Percentiles rank a stretch among this genome's conserved stretches.
phyloP scores from a whole-genome alignment of 2,329 filamentous ascomycete genomes.

The Ustulina deusta region DNA sequence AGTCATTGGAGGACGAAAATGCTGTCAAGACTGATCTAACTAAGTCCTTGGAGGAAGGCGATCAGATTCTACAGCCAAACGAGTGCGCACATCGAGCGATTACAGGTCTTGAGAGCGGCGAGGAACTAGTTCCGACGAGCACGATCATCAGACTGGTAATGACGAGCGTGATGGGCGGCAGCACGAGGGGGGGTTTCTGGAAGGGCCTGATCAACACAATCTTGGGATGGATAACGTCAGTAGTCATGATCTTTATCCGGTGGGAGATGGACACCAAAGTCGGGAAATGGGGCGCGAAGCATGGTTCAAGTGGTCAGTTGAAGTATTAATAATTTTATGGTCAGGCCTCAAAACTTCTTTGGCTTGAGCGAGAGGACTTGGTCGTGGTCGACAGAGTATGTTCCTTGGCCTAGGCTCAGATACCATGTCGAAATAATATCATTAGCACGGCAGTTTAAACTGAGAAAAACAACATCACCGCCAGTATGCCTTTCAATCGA shows the following conservation, averaged over 20 bases:
- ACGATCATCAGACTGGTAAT: slow-evolving; percentile 70
- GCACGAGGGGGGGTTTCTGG: slow-evolving; percentile 49
- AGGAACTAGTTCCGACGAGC: slow-evolving; percentile 73
- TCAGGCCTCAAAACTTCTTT: too few relatives aligned
- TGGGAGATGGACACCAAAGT: slow-evolving; percentile 56
- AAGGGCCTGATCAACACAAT: slow-evolving; percentile 51
- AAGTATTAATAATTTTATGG: too few relatives aligned
- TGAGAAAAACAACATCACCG: too few relatives aligned
- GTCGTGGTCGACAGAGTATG: too few relatives aligned
- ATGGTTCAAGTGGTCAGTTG: slow-evolving; percentile 44
- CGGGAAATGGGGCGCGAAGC: slow-evolving; percentile 49
- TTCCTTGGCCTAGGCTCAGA: too few relatives aligned
- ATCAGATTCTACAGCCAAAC: slow-evolving; percentile 60
- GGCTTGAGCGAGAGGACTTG: too few relatives aligned
- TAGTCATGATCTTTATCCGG: slow-evolving; percentile 55
- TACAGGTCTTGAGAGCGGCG: slow-evolving; percentile 69
- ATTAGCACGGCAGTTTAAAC: too few relatives aligned
- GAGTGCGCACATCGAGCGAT: slow-evolving; percentile 71
- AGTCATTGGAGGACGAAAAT: slow-evolving; percentile 60
- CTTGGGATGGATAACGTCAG: slow-evolving; percentile 51
- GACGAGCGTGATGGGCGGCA: slow-evolving; percentile 53
- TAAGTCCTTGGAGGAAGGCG: slow-evolving; percentile 54
- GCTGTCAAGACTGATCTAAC: slow-evolving; percentile 54
- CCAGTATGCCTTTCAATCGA: too few relatives aligned
- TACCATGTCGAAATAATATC: too few relatives aligned